Evolutionary conservation across 2,329 filamentous ascomycete species (phyloP), one percentile per base, ranked within the genome.

Genomic region (Leptographium flavum): DNA sequence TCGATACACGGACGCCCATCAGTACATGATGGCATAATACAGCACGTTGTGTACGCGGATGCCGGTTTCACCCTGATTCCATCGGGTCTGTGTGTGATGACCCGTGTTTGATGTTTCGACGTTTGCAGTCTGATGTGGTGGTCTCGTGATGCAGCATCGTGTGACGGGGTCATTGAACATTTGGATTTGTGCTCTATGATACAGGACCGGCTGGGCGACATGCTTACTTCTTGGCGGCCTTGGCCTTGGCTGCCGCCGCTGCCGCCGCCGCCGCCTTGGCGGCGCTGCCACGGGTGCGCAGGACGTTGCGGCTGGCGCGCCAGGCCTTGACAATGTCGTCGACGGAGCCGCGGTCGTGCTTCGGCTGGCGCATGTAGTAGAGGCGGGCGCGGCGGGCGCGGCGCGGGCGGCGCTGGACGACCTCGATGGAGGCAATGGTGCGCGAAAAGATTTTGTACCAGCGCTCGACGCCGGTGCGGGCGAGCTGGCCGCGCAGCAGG

Each of bases 391-490:
- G 77, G 60, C 88, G 81, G 53, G 87, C 86, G 62, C 87, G 77
- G 81, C 87, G 92, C 58, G 76, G 73, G 52, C 78, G 74, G 56
- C 90, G 73, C 76, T 94, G 86, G 63, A 96, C 84, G 55, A 98
- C 82, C 66, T 98, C 90, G 57, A 98, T 87, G 52, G 85, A 86
- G 60, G 83, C 79, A 28, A 96, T 82, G 58, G 85, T 83, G 49
- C 90, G 90, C 58, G 79, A 85, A 70, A 92, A 96, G 48, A 96
- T 72, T 71, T 98, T 98, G 65, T 84, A 87, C 81, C 87, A 94
- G 86, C 94, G 92, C 74, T 98, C 92, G 49, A 94, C 86, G 49
- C 86, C 85, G 7, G 93, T 77, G 55, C 84, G 77, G 53, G 86
- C 88, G 55, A 98, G 68, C 59, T 93, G 80, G 56, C 90, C 90